Evolutionary conservation across 2,329 filamentous ascomycete species (phyloP), one percentile per base, ranked within the genome.

Genomic region (Rachicladosporium sp.): DNA sequence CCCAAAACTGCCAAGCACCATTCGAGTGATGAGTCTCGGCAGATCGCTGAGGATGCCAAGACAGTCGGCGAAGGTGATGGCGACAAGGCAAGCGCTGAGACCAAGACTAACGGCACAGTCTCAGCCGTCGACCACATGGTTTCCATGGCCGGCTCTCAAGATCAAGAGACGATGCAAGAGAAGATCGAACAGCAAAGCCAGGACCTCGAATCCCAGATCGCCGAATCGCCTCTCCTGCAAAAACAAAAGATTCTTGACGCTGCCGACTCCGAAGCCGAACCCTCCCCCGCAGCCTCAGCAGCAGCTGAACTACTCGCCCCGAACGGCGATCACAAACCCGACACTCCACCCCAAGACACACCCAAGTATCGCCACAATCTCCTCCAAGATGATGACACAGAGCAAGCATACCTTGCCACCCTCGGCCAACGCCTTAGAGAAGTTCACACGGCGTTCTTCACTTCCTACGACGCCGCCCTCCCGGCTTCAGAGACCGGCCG

Each of bases 241-340:
- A 82, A 93, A 65, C 91, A 98, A 60, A 83, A 94, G 53, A 73
- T 87, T 57, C 71, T 95, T 13, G 91, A 98, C 53, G 83, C 85
- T 50, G 83, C 87, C 52, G 83, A 88, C 49, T 78, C 85, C 32
- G 70, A 73, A 29, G 73, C 50, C 67, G 23, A 27, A 8, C 6
- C 5, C 23, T 27, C 23, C 8, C 23, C 23, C 4, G 23, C 23
- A 6, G 23, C 23, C 2, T 27, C 23, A 27, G 23, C 23, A 27
- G 23, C 23, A 27, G 23, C 23, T 2, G 23, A 27, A 27, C 23
- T 27, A 3, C 23, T 27, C 23, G 23, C 23, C 23, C 23, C 23
- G 23, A 27, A 27, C 7, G 23, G 23, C 23, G 23, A 27, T 6
- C 23, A 27, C 23, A 27, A 27, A 8, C 2, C 23, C 23, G 43